Evolutionary conservation across 352 stramenopile species (phyloP), one percentile per base, ranked within the genome.

Genomic region (Globisporangium apiculatum): DNA sequence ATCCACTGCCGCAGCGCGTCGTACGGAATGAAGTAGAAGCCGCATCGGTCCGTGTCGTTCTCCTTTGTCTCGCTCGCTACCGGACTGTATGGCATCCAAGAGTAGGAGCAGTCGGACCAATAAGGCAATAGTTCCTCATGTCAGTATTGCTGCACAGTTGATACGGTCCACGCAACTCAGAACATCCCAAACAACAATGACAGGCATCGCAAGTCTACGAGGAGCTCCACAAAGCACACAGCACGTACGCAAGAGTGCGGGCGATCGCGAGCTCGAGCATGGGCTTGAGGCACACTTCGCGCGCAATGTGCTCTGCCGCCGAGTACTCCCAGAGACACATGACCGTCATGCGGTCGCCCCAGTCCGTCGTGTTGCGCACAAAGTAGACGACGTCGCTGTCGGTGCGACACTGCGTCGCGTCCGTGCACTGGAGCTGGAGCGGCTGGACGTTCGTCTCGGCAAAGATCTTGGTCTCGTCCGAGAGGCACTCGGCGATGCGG

Each of bases 1-100:
- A 88, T 89, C 78, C 75, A 90, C 47, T 70, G 67, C 45, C 82
- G 79, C n/a, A 90, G 66, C 48, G 74, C 76, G 45, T 86, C 76
- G 70, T 90, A 89, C 51, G 83, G 80, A 48, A 88, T 89, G 64
- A 92, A 92, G 72, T 90, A 90, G 68, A 89, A 92, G 35, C 83
- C 79, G 48, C 83, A 92, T 7, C 68, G 75, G 56, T 90, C 83
- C 6, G 75, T 86, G 62, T 90, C 78, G 57, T 90, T 92, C 66
- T 89, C 72, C 50, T 76, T 70, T 46, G 79, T 71, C 52, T 92
- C 76, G 0, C 75, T 73, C 45, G 68, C 61, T 17, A 85, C 57
- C 11, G 79, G 82, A 12, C 67, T 76, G 46, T 11, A 31, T 31
- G 24, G 24, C 24, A 31, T 31, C 24, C 42, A n/a, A 5, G 12